Base-by-base conservation (phyloP, 306 rosid genomes). In the Sicyos baderoa region DNA sequence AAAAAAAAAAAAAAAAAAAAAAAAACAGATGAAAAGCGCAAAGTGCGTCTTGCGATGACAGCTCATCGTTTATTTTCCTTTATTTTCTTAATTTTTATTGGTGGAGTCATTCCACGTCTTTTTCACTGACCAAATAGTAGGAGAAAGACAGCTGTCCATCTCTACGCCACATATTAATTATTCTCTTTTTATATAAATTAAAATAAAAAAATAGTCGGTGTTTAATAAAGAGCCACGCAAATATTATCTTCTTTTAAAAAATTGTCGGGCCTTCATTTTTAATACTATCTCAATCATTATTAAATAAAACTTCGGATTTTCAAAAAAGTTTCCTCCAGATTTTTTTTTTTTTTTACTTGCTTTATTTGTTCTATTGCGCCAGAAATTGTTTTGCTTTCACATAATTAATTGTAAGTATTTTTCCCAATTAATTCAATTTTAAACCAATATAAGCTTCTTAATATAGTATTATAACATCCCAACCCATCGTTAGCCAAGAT, bases 41-140 rank as follows among this genome's bases (percentile, higher is more conserved):
- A 64, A 64, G 70, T 64, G 53, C 53, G 70, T 42, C 54, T 63
- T 64, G 53, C 21, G 70, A 64, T 40, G 70, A 44, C 70, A 64
- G 53, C 70, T 64, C 70, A 19, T 44, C 68, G 45, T 1, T 4
- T 9, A n/a, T 9, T 52, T 52, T 4, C 0, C 3, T 4, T 4
- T 35, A 0, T 35, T 35, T 35, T 6, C 1, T 19, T 54, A 0
- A 17, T 7, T 1, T 9, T 19, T 8, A 16, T 4, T 2, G 32
- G 40, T 5, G 18, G 14, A 60, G 35, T 11, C 63, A 23, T n/a
- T 40, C 70, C 53, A 64, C 53, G 70, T 65, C 70, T 44, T 65
- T 65, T 44, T 65, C 54, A 45, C 54, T 21, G 54, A 65, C 70
- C 70, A 65, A 65, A 19, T 32, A 44, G 6, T 58, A 1, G 29